Evolutionary conservation across 2,329 filamentous ascomycete species (phyloP).

Genomic region (Drechslerella coelobrocha): DNA sequence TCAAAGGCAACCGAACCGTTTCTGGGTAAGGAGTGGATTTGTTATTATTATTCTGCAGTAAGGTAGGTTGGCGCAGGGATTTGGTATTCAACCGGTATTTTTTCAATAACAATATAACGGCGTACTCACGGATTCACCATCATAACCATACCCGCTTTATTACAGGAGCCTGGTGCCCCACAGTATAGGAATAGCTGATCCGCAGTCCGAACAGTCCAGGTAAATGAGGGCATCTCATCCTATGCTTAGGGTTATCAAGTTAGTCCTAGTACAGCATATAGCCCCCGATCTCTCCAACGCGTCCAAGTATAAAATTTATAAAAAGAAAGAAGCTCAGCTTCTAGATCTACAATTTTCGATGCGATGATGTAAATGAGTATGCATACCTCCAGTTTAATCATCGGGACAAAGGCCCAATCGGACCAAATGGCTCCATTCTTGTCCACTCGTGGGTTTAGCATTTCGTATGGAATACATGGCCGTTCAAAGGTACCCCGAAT

Average conservation of each 20-base stretch:
- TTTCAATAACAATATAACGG: slow-evolving; percentile 52
- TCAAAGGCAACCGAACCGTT: slow-evolving; percentile 63
- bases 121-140: slow-evolving; percentile 71
- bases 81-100: background rate
- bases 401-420: slow-evolving; percentile 62
- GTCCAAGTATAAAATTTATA: no score
- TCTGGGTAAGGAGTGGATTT: slow-evolving; percentile 51
- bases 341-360: no score
- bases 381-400: slow-evolving; percentile 62
- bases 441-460: slow-evolving; percentile 60
- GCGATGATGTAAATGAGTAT: background rate
- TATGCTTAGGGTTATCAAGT: slow-evolving; percentile 7
- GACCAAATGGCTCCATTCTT: slow-evolving; percentile 63
- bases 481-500: slow-evolving; percentile 66
- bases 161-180: slow-evolving; percentile 71
- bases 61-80: no score
- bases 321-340: no score
- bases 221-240: slow-evolving; percentile 57
- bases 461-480: slow-evolving; percentile 71
- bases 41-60: background rate
- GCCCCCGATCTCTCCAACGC: no score
- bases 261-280: background rate
- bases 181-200: slow-evolving; percentile 74
- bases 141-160: slow-evolving; percentile 73
- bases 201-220: slow-evolving; percentile 64